Base-by-base conservation (phyloP, 148 eudicot genomes). In the Rheum nobile region DNA sequence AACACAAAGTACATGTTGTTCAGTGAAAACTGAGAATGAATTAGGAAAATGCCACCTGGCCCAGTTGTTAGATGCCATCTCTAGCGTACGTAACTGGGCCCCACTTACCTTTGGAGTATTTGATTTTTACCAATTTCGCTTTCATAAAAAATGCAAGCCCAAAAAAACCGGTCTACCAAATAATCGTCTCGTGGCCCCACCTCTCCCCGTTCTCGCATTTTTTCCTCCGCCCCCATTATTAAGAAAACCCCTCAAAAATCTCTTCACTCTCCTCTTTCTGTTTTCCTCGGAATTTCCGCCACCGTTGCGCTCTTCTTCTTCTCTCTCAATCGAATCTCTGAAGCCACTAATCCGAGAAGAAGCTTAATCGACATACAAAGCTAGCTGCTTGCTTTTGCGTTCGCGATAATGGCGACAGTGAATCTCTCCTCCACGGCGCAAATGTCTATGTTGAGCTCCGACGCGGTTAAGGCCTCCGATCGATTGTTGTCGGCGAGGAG, bases 281-380 rank as follows among this genome's bases (percentile, higher is more conserved):
- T 26, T 59, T 29, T 28, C 67, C 67, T 59, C 67, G 28, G 67
- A 28, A 28, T 28, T 59, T 59, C 67, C 67, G 67, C 67, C 67
- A 59, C 34, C 34, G 13, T 54, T 22, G 11, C 29, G 28, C 14
- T 54, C 63, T 54, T 22, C 67, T 59, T 24, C 67, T 61, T 61
- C 67, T 61, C 37, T 29, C 67, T 59, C 67, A 13, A 28, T 59
- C 67, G n/a, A 59, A 59, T 32, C 69, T 6, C 11, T 8, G 11
- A 7, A 22, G 7, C 63, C 28, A 5, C 21, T 21, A 54, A 22
- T 54, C 61, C 21, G 21, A 2, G 54, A 2, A 47, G 69, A 14
- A 63, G n/a, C 69, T 34, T 32, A 32, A 59, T 17, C 39, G 16
- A 32, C 39, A 14, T 8, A 32, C 19, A 6, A 8, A 65, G 39